Percentiles rank a stretch among this genome's conserved stretches.
Evolutionary conservation across 305 asterid species (phyloP).

Genomic region (Withania somnifera): DNA sequence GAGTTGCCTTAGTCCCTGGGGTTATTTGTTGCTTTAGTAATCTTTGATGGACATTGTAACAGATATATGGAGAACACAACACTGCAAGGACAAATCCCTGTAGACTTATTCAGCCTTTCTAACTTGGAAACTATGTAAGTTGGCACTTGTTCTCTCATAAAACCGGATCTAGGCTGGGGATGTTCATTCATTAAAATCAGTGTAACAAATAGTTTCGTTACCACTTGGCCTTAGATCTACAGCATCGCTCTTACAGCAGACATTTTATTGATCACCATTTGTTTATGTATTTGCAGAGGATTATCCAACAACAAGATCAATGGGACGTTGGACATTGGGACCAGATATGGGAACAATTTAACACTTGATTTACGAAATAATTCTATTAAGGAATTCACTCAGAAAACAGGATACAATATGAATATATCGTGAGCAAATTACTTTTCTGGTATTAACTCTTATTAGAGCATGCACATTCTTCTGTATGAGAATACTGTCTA

Average conservation of each 20-base stretch:
- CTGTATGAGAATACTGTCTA: neutral
- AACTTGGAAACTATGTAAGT: constrained; percentile 71
- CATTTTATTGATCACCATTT: neutral
- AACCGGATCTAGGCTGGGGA: neutral
- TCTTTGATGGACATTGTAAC: constrained; percentile 9
- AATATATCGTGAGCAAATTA: constrained; percentile 32
- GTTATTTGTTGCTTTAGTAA: neutral
- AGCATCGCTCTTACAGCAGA: neutral
- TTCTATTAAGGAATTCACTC: constrained; percentile 35
- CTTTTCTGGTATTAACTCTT: neutral
- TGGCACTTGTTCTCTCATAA: neutral
- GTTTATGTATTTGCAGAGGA: constrained; percentile 28
- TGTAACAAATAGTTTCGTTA: neutral
- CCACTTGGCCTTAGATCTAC: neutral
- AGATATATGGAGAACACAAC: constrained; percentile 60
- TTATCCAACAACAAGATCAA: constrained; percentile 51
- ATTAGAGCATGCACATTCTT: neutral
- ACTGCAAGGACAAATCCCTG: constrained; percentile 56
- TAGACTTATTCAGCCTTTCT: constrained; percentile 40
- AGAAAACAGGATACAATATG: constrained; percentile 33
- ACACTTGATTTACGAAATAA: constrained; percentile 62
- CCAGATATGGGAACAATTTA: constrained; percentile 41
- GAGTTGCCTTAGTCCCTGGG: neutral
- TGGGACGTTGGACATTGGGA: constrained; percentile 62
- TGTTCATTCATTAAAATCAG: neutral